phyloP scores from a whole-genome alignment of 805 yeast species.

The Candida mattraensis region DNA sequence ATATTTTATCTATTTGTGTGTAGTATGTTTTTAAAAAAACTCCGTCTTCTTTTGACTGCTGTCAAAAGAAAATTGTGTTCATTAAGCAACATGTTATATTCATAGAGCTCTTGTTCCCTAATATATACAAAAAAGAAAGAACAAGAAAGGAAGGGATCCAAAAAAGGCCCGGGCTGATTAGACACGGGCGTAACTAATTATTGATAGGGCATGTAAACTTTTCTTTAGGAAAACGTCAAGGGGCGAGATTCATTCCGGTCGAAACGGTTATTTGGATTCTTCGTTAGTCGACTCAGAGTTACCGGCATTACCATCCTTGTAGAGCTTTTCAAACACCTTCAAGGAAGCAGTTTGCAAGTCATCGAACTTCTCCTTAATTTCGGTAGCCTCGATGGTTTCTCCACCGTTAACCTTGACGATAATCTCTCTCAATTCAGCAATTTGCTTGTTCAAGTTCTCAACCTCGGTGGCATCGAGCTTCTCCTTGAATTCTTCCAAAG shows the following conservation, averaged over 20 bases:
- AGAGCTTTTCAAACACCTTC: constrained; percentile 74
- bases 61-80: constrained; percentile 12
- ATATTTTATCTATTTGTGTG: not conserved
- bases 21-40: not conserved
- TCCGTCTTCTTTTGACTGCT: constrained; percentile 5
- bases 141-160: constrained; percentile 6
- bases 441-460: constrained; percentile 50
- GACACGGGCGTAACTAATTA: no score
- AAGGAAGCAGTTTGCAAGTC: constrained; percentile 73
- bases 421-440: constrained; percentile 60
- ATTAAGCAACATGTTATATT: constrained; percentile 1
- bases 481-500: constrained; percentile 74
- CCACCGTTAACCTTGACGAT: constrained; percentile 60
- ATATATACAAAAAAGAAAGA: constrained; percentile 4
- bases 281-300: constrained; percentile 17
- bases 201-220: no score
- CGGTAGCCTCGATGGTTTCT: constrained; percentile 49
- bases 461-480: constrained; percentile 51
- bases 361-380: constrained; percentile 70
- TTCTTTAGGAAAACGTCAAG: no score
- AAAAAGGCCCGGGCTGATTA: no score
- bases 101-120: constrained; percentile 1
- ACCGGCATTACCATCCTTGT: constrained; percentile 32
- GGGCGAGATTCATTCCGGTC: no score
- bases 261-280: constrained; percentile 20